Percentiles rank a stretch among this genome's conserved stretches.
Conservation (phyloP, 2,329 filamentous ascomycete genomes). For the Elsinoe necatrix region DNA sequence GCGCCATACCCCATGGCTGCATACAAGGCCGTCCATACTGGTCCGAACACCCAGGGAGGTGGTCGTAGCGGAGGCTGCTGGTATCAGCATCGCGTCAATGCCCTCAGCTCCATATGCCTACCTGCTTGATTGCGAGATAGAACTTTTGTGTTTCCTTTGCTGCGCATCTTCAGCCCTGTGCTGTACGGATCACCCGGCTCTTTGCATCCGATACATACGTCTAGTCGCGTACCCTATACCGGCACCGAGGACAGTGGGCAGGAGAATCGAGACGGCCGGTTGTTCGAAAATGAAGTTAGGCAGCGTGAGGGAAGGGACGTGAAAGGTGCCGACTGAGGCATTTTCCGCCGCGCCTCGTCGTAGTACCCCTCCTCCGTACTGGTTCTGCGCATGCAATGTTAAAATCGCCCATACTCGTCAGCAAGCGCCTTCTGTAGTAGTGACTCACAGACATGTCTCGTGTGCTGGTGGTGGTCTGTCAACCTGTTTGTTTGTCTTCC, state of each 20-base stretch:
- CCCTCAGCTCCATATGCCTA: conserved; percentile 41
- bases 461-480: not conserved
- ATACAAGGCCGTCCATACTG: conserved; percentile 52
- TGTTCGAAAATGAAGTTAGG: conserved; percentile 63
- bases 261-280: conserved; percentile 63
- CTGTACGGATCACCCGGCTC: not conserved
- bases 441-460: conserved; percentile 13
- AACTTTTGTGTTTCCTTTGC: conserved; percentile 51
- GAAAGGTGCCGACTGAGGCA: conserved; percentile 13
- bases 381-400: not conserved
- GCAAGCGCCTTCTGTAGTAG: not conserved
- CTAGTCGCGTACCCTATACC: conserved; percentile 61
- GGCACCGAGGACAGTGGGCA: conserved; percentile 65
- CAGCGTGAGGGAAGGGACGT: conserved; percentile 68
- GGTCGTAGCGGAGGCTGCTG: conserved; percentile 42
- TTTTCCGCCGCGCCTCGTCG: not conserved
- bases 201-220: conserved; percentile 42
- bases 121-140: conserved; percentile 59
- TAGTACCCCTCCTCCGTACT: not conserved
- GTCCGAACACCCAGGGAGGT: conserved; percentile 50
- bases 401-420: not conserved
- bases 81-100: not conserved
- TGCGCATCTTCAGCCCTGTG: conserved; percentile 23
- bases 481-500: not conserved
- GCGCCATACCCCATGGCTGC: conserved; percentile 79